phyloP scores from a whole-genome alignment of 108 stramenopile species.

The Cyclostephanos tholiformis region DNA sequence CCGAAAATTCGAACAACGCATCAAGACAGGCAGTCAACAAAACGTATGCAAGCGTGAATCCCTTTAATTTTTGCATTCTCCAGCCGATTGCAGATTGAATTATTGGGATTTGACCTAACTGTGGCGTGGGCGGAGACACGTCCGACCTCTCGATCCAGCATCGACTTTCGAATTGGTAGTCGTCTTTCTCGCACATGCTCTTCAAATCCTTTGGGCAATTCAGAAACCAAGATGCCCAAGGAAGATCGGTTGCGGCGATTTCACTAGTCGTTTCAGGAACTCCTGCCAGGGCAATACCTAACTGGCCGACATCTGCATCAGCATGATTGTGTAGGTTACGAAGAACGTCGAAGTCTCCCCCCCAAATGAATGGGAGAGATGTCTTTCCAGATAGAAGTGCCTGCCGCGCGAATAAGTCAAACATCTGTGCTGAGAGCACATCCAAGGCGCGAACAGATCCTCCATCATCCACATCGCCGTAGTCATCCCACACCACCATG shows the following conservation, averaged over 20 bases:
- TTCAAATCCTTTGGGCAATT: slow-evolving; percentile 55
- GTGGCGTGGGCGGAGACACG: slow-evolving; percentile 50
- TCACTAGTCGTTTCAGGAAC: slow-evolving; percentile 55
- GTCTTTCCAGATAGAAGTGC: slow-evolving; percentile 58
- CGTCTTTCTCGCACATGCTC: slow-evolving; percentile 50
- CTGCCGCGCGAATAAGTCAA: slow-evolving; percentile 75
- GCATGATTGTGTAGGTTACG: slow-evolving; percentile 67
- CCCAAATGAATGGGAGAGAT: slow-evolving; percentile 70
- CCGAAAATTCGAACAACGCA: slow-evolving; percentile 69
- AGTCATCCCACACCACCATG: slow-evolving; percentile 76
- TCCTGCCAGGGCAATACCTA: slow-evolving; percentile 57
- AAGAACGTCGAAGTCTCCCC: slow-evolving; percentile 58
- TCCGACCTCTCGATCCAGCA: slow-evolving; percentile 77
- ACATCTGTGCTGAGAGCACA: slow-evolving; percentile 26
- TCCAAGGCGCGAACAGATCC: slow-evolving; percentile 12
- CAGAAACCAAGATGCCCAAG: slow-evolving; percentile 70
- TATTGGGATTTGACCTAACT: slow-evolving; percentile 63
- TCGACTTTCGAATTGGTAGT: slow-evolving; percentile 53
- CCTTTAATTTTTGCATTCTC: slow-evolving; percentile 76
- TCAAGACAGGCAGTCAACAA: slow-evolving; percentile 62
- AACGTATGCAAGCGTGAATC: slow-evolving; percentile 61
- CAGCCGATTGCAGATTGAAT: slow-evolving; percentile 56
- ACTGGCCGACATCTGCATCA: slow-evolving; percentile 77
- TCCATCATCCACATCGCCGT: slow-evolving; percentile 49
- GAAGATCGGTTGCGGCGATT: slow-evolving; percentile 57